Conservation (phyloP, 176 grass and related monocot genomes). For the Aegilops speltoides region DNA sequence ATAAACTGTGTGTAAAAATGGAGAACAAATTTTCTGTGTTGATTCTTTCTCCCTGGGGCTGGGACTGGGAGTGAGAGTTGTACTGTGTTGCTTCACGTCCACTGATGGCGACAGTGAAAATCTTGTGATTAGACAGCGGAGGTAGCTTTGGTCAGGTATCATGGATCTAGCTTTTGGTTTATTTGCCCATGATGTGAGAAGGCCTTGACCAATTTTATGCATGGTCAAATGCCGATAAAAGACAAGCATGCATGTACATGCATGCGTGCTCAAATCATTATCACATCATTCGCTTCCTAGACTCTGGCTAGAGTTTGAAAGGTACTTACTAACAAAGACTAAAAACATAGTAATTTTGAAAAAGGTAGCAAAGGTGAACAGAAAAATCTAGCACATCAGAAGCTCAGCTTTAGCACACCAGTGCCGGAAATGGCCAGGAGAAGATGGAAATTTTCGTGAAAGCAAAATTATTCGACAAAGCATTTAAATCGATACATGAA, state of each 20-base stretch:
- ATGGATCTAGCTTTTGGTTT: conserved; percentile 58
- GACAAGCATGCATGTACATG: conserved; percentile 5
- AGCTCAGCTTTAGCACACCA: not conserved
- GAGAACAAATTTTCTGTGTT: not conserved
- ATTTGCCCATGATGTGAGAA: conserved; percentile 42
- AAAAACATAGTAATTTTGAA: not conserved
- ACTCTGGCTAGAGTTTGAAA: not conserved
- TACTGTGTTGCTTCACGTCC: not conserved
- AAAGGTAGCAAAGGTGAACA: not conserved
- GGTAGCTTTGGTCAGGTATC: conserved; percentile 48
- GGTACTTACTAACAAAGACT: not conserved
- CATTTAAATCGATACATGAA: conserved; percentile 50
- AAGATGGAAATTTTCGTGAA: not conserved
- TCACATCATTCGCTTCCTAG: not conserved
- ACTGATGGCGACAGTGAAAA: conserved; percentile 9
- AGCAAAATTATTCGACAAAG: conserved; percentile 27
- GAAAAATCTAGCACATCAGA: not conserved
- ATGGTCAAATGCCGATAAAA: conserved; percentile 34
- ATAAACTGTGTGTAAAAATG: too few relatives aligned
- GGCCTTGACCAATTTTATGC: conserved; percentile 23
- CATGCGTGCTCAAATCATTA: conserved; percentile 29
- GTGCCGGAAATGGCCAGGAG: not conserved
- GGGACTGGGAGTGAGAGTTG: not conserved
- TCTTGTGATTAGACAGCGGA: conserved; percentile 39
- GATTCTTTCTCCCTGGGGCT: not conserved